Conservation (phyloP, 495 filamentous ascomycete genomes). For the Bryoglossum gracile region DNA sequence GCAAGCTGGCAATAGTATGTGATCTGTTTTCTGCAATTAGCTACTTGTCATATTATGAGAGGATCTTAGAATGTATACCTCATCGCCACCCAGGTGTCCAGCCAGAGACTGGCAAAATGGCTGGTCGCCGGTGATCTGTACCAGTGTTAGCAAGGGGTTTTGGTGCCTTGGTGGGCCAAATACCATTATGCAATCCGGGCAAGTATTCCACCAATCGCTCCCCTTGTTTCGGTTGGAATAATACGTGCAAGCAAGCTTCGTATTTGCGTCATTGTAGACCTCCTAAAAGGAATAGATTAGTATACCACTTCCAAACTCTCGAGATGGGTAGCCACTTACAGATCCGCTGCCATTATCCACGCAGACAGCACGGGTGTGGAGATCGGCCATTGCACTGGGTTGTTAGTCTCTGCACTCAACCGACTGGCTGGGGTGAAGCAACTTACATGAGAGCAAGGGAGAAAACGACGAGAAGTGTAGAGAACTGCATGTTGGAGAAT, state of each 20-base stretch:
- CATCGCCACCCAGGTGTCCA: too few relatives aligned
- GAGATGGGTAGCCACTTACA: not conserved
- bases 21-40: too few relatives aligned
- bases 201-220: slow-evolving; percentile 1
- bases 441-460: not conserved
- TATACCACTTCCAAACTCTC: not conserved
- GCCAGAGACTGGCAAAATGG: too few relatives aligned
- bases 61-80: too few relatives aligned
- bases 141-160: too few relatives aligned
- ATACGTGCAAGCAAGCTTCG: slow-evolving; percentile 1
- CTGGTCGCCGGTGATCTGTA: too few relatives aligned
- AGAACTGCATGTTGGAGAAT: not conserved
- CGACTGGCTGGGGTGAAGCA: too few relatives aligned
- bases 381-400: not conserved
- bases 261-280: slow-evolving; percentile 1
- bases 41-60: too few relatives aligned
- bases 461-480: not conserved
- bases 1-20: too few relatives aligned
- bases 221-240: slow-evolving; percentile 3
- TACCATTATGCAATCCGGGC: slow-evolving; percentile 13
- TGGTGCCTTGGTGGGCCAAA: too few relatives aligned
- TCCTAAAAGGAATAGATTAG: not conserved
- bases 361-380: slow-evolving; percentile 4
- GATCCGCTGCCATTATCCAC: not conserved
- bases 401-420: not conserved